A percentile compares a stretch with the other conserved stretches of the same genome.
phyloP scores from a whole-genome alignment of 2,329 filamentous ascomycete genomes.

The Ceratocystis alfenasii region DNA sequence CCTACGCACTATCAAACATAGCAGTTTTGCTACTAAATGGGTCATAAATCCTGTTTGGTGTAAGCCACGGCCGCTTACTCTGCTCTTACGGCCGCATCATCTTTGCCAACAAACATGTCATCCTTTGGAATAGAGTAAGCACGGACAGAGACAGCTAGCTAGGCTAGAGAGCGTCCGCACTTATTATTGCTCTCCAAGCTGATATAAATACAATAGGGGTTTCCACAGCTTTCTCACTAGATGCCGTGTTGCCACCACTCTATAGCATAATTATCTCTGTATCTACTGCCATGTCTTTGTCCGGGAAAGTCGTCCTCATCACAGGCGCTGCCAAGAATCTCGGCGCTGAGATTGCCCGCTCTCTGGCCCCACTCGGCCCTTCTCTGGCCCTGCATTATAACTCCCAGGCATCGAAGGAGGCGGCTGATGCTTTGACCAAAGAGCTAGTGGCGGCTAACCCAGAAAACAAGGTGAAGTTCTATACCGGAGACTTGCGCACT shows the following conservation, averaged over 20 bases:
- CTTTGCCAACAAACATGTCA: too few species aligned
- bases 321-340: conserved; percentile 49
- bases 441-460: conserved; percentile 30
- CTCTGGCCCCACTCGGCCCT: conserved; percentile 44
- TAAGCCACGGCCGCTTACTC: too few species aligned
- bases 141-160: too few species aligned
- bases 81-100: too few species aligned
- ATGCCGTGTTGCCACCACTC: neutral
- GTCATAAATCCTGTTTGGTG: too few species aligned
- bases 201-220: neutral
- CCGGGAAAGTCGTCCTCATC: conserved; percentile 37
- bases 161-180: too few species aligned
- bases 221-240: neutral
- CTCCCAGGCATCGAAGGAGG: conserved; percentile 31
- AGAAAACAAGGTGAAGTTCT: conserved; percentile 30
- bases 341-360: conserved; percentile 45
- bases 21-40: too few species aligned
- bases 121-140: too few species aligned
- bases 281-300: conserved; percentile 27
- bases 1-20: too few species aligned
- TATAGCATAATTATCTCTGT: neutral
- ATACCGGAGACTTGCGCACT: conserved; percentile 35
- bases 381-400: conserved; percentile 49
- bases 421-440: conserved; percentile 30
- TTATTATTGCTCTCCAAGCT: neutral